Base-by-base conservation (phyloP, 768 basidiomycete species). In the Tubosaeta brunneosetosa region DNA sequence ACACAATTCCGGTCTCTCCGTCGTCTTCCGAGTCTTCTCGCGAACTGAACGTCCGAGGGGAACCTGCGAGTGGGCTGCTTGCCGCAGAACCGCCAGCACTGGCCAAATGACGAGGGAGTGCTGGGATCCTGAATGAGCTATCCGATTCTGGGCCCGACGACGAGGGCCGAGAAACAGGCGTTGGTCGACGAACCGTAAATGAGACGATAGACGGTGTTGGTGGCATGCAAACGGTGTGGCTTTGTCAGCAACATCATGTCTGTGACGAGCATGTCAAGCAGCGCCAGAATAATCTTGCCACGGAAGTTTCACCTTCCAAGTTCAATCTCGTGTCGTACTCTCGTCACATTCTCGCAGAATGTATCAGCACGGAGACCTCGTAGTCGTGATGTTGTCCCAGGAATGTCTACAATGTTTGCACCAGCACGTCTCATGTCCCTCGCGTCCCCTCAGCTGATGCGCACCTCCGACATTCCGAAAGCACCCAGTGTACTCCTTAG, bases 171-270 rank as follows among this genome's bases (percentile, higher is more conserved):
- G 87, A 85, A 0, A 76, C 65, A 1, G 88, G 86, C 0, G 83
- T 83, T 0, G 93, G 93, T 8, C 90, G 79, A 40, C 90, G 82
- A 52, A 95, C 77, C 2, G 87, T 93, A 70, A 95, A 94, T 1
- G 92, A 94, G 37, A 94, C 78, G 57, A 82, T 79, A 19, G 65
- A 56, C 16, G 63, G 58, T n/a, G 64, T 50, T 10, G 63, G n/a
- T 22, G 55, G 36, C 67, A 67, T 66, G 43, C 16, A 16, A n/a
- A 8, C n/a, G 14, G 8, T 19, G 16, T 34, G 2, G 48, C 50
- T 53, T 57, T 50, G 53, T 49, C 51, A 55, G 49, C 57, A 44
- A 11, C 6, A 34, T 32, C 14, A 25, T 22, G 3, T n/a, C 19
- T 33, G 22, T 34, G 22, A 9, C 25, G 25, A 40, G 36, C 12